Evolutionary conservation across 176 grass and related monocot genomes (phyloP).

Genomic region (Luzula sylvatica): DNA sequence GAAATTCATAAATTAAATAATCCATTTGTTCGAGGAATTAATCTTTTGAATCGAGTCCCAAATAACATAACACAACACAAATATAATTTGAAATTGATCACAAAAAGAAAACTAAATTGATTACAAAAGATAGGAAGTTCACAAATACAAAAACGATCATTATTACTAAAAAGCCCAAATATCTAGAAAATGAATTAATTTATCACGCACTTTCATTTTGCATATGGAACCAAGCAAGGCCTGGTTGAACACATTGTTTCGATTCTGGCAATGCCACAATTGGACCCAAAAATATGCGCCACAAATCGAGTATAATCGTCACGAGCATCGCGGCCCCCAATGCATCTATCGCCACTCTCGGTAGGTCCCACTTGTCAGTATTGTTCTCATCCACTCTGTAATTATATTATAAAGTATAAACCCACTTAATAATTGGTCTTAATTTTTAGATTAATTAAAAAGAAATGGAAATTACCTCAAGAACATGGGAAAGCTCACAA

Average conservation of each 20-base stretch:
- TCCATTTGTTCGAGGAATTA: no score
- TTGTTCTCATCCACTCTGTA: slow-evolving; percentile 59
- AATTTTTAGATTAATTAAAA: not conserved
- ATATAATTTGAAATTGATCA: no score
- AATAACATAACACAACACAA: no score
- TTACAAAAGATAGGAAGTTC: no score
- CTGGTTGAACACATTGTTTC: slow-evolving; percentile 40
- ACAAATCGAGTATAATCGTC: slow-evolving; percentile 76
- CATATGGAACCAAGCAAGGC: slow-evolving; percentile 68
- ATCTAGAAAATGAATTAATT: no score
- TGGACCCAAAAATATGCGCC: slow-evolving; percentile 87
- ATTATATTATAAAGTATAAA: not conserved
- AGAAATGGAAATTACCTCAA: slow-evolving; percentile 45
- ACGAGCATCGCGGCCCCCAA: slow-evolving; percentile 91
- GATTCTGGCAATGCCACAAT: slow-evolving; percentile 40
- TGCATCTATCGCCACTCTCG: slow-evolving; percentile 71
- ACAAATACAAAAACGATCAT: no score
- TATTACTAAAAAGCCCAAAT: no score
- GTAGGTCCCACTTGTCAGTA: slow-evolving; percentile 48
- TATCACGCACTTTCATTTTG: slow-evolving; percentile 39
- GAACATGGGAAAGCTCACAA: slow-evolving; percentile 98
- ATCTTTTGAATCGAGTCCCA: no score
- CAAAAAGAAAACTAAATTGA: no score
- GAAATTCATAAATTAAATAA: no score
- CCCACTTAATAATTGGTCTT: slow-evolving; percentile 32